Base-by-base conservation (phyloP, 1,139 yeast genomes). In the Zygosaccharomyces pseudobailii region DNA sequence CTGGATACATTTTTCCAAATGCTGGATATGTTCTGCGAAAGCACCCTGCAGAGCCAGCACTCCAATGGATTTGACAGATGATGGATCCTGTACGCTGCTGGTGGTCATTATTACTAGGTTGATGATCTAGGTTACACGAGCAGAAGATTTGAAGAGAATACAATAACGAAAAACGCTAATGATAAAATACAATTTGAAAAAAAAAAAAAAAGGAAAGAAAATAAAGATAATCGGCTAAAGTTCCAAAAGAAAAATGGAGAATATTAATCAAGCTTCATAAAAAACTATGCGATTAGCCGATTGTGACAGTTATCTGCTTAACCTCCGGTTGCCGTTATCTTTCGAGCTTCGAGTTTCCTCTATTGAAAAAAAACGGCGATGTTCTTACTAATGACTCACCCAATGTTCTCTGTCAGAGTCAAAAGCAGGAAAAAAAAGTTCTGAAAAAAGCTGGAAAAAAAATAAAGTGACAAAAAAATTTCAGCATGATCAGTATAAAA, bases 11-110 rank as follows among this genome's bases (percentile, higher is more conserved):
- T 61, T 57, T 30, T 71, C 62, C 45, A 84, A 70, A 56, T 78
- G 80, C 3, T 71, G 66, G n/a, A 82, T 67, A 62, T 87, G 95
- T 62, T 87, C 95, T 20, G 70, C 63, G 59, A 84, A 87, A 0
- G 95, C 92, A 3, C 95, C 95, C 62, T 87, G 95, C 23, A 87
- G 74, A 0, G 94, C 88, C 47, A 87, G 68, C 0, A 86, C 90
- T 0, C 95, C 95, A 6, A 87, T 72, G 2, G 58, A 60, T 20
- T 52, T 51, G 44, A 36, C 44, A 48, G 38, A 40, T 9, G 30
- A 32, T 38, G 35, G 41, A 7, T 38, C 41, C 34, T 38, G 41
- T 20, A 27, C 23, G 24, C 33, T 38, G 22, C 41, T 32, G 9
- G 41, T 38, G 13, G 41, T 38, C 41, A 38, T 38, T 17, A 27